Evolutionary conservation across 495 filamentous ascomycete genomes (phyloP), one percentile per base, ranked within the genome.

Genomic region (Neurospora hispaniola): DNA sequence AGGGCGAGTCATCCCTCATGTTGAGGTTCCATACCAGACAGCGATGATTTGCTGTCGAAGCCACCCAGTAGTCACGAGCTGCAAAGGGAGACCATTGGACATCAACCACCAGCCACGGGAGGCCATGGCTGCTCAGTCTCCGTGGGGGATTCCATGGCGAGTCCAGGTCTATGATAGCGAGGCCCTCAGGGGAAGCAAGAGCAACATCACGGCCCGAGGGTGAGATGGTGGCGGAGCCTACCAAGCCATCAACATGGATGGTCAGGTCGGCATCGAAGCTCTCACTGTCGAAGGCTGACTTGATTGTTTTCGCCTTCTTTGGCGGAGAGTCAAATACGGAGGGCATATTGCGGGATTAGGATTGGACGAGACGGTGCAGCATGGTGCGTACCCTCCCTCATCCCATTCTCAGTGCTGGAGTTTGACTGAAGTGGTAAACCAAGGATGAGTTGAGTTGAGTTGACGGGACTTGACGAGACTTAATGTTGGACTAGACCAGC

Each of bases 1-100:
- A 89, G n/a, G 90, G 87, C 70, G 90, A 89, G 78, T 89, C 87
- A 74, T 89, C 88, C 69, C 86, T 84, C 83, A 96, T 88, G 48
- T 89, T 92, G 75, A 98, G 84, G 79, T 97, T 98, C 94, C 94
- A 97, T 10, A 98, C 93, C 69, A 98, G 85, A 31, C 94, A 96
- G 78, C 96, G 96, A 79, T 97, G 94, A 77, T 97, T 97, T 39
- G 93, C 93, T 4, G 95, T 97, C 62, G 93, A 97, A 35, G 91
- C 93, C 31, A 98, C 92, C 95, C 95, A 97, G 75, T 92, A 93
- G 76, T 97, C 91, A 66, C 95, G 88, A 9, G 89, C 89, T 11
- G 94, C 91, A 75, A 97, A 97, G 16, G 95, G 95, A 6, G 93
- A 97, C 95, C 95, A 98, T 81, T 98, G 95, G 48, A 98, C 95